A percentile compares a stretch with the other conserved stretches of the same genome.
Evolutionary conservation across 495 filamentous ascomycete genomes (phyloP).

Genomic region (Clavariopsis aquatica): DNA sequence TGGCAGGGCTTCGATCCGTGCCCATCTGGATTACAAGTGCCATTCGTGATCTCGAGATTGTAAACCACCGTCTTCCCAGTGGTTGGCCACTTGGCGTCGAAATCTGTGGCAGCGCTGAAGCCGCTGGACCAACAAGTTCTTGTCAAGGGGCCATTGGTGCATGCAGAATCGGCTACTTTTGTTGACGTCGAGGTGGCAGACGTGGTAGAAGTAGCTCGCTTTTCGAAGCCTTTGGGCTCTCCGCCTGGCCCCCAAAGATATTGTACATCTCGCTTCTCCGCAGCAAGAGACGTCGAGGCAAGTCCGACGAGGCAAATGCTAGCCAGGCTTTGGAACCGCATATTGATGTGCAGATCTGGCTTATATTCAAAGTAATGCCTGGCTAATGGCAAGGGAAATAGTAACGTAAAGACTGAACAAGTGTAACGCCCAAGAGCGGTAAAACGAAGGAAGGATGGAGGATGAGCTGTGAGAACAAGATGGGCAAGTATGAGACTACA

Average conservation of each 20-base stretch:
- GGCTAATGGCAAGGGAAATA: background rate
- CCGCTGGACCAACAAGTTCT: constrained; percentile 39
- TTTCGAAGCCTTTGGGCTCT: background rate
- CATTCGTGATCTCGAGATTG: constrained; percentile 33
- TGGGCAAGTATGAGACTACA: background rate
- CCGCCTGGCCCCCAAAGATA: constrained; percentile 31
- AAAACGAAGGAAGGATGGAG: background rate
- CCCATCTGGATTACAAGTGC: constrained; percentile 40
- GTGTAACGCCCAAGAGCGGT: too few species aligned
- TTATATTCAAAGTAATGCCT: background rate
- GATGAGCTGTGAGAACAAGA: background rate
- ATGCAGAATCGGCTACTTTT: constrained; percentile 34
- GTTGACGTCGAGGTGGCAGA: constrained; percentile 20
- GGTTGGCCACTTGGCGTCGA: constrained; percentile 40
- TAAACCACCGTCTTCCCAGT: constrained; percentile 36
- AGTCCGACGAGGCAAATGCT: constrained; percentile 24
- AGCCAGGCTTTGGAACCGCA: constrained; percentile 21
- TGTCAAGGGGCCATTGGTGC: constrained; percentile 35
- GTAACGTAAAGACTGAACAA: too few species aligned
- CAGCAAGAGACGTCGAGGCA: constrained; percentile 26
- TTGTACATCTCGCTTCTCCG: constrained; percentile 28
- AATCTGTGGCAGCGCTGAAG: constrained; percentile 38
- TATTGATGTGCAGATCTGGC: background rate
- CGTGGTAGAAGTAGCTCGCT: constrained; percentile 23
- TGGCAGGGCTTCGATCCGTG: constrained; percentile 26